A percentile compares a stretch with the other conserved stretches of the same genome.
Evolutionary conservation across 768 basidiomycete genomes (phyloP).

Genomic region (Boletales sp.): DNA sequence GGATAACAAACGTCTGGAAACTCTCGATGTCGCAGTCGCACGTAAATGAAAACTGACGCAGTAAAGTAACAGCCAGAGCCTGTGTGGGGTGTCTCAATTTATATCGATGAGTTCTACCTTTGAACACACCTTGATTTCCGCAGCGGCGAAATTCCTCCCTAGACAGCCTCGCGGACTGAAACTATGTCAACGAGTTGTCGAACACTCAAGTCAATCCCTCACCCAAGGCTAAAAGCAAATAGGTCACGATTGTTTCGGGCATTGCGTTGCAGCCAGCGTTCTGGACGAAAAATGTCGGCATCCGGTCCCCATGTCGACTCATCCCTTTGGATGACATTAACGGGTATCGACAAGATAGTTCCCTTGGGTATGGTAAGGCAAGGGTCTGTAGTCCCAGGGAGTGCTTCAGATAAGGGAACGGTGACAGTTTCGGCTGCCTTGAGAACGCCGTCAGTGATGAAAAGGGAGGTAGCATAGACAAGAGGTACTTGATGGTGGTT

Average conservation of each 20-base stretch:
- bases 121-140: constrained; percentile 54
- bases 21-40: constrained; percentile 52
- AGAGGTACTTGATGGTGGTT: constrained; percentile 57
- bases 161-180: constrained; percentile 57
- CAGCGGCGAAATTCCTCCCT: constrained; percentile 54
- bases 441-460: constrained; percentile 1
- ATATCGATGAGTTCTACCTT: constrained; percentile 4
- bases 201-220: constrained; percentile 11
- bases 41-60: constrained; percentile 53
- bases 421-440: constrained; percentile 50
- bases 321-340: constrained; percentile 56
- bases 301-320: constrained; percentile 57
- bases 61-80: constrained; percentile 46
- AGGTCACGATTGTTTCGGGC: constrained; percentile 39
- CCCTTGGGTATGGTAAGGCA: constrained; percentile 53
- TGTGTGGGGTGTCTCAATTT: constrained; percentile 5
- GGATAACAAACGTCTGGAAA: constrained; percentile 65
- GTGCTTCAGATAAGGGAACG: constrained; percentile 53
- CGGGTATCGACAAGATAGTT: constrained; percentile 51
- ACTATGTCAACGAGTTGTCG: constrained; percentile 8
- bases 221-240: constrained; percentile 61
- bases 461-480: not conserved
- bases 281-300: constrained; percentile 53
- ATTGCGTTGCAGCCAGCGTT: constrained; percentile 55
- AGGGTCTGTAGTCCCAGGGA: constrained; percentile 41